Base-by-base conservation (phyloP, 2,329 filamentous ascomycete species). In the Camillea tinctor region DNA sequence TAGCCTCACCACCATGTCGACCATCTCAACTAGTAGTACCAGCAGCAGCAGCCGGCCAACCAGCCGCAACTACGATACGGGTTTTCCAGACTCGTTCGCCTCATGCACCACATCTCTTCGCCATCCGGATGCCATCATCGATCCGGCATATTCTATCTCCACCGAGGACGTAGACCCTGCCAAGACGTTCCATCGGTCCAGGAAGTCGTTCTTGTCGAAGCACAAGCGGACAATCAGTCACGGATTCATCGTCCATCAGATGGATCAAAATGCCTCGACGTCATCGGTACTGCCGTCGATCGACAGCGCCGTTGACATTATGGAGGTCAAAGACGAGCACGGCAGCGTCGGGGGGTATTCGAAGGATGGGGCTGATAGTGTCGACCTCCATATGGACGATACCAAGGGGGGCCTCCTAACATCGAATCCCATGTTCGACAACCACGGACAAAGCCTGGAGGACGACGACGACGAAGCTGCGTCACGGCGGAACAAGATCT, bases 41-140 rank as follows among this genome's bases (percentile, higher is more conserved):
- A 60, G 61, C 36, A 70, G 60, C 61, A 64, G 63, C 62, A 72
- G 67, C 55, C 69, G 70, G 40, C 68, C 67, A 21, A 63, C 64
- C n/a, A 72, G 69, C 58, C 70, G 70, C 26, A 66, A 70, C 40
- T 66, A 71, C 56, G 68, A 73, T 50, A 74, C 72, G 19, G 72
- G 72, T 24, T 74, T 73, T 50, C 72, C 66, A 69, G 76, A 78
- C 19, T 70, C 67, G 7, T 72, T 73, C 53, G 66, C 69, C 44
- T 57, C 66, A 52, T 78, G 81, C 62, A 88, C 87, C 66, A 89
- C 86, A 15, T 86, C 85, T 2, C 76, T 85, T 17, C 84, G 83
- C 20, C 85, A 88, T 61, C 86, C 86, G 21, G 84, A 87, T 19
- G 86, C 86, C 60, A 80, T 87, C 65, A 77, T 84, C 6, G 82